These are phyloP conservation scores for Chaetomium sp. DNA, from an alignment of 2,329 filamentous ascomycete species.

Conservation along the genomic window DNA sequence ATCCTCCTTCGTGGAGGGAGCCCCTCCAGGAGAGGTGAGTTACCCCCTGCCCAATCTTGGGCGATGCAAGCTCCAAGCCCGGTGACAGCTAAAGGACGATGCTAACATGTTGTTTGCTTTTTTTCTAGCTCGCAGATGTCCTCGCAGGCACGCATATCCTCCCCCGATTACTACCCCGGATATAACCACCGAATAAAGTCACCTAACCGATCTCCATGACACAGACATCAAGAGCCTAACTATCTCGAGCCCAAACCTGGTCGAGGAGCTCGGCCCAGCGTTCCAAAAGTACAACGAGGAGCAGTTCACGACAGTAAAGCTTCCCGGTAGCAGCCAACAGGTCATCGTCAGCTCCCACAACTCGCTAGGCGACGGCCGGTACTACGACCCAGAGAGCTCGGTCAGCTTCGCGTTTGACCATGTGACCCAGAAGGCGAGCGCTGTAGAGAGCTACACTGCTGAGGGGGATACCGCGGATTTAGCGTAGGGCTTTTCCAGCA, in stretches of 20 bases:
- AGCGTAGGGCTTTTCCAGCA: conserved; percentile 53
- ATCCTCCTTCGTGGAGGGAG: conserved; percentile 85
- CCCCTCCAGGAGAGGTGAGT: conserved; percentile 89
- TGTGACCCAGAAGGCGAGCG: conserved; percentile 75
- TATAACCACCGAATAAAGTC: background rate
- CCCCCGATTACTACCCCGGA: conserved; percentile 5
- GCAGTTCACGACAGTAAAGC: conserved; percentile 81
- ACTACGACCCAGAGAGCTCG: conserved; percentile 84
- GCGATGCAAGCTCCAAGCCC: background rate
- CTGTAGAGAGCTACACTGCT: conserved; percentile 68
- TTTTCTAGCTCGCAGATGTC: conserved; percentile 72
- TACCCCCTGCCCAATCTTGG: conserved; percentile 15
- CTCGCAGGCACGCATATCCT: conserved; percentile 59
- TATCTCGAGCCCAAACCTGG: conserved; percentile 57
- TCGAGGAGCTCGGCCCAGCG: conserved; percentile 69
- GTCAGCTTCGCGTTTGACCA: conserved; percentile 90
- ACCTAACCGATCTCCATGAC: conserved; percentile 2
- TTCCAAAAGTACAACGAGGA: conserved; percentile 96
- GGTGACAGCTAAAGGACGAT: background rate
- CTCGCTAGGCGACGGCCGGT: conserved; percentile 69
- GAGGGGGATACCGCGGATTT: conserved; percentile 73
- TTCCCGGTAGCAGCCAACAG: conserved; percentile 76
- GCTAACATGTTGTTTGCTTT: conserved; percentile 12
- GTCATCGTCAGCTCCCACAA: conserved; percentile 87
- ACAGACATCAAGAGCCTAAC: conserved; percentile 87